Evolutionary conservation across 257 asterid genomes (phyloP).

Genomic region (Primulina tabacum): DNA sequence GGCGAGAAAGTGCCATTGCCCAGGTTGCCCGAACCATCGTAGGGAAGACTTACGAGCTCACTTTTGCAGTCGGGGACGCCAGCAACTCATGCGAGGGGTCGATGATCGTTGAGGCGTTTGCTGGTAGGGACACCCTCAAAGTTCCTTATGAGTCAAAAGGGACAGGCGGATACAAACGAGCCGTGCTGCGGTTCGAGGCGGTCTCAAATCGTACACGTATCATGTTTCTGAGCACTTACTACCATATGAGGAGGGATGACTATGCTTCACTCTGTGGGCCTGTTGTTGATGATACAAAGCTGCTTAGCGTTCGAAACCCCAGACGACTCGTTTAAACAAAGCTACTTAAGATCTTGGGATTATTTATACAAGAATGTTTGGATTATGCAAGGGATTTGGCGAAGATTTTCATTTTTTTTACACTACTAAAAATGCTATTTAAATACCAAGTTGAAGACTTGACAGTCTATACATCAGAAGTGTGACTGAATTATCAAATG

Average conservation of each 20-base stretch:
- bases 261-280: constrained; percentile 94
- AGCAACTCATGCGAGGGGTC: constrained; percentile 86
- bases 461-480: constrained; percentile 7
- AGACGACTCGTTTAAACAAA: constrained; percentile 37
- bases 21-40: constrained; percentile 63
- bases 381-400: constrained; percentile 4
- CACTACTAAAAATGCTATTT: background rate
- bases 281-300: constrained; percentile 72
- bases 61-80: constrained; percentile 85
- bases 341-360: background rate
- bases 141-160: constrained; percentile 83
- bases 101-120: constrained; percentile 91
- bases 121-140: constrained; percentile 67
- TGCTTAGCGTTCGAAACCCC: constrained; percentile 67
- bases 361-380: constrained; percentile 16
- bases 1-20: constrained; percentile 93
- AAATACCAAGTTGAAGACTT: background rate
- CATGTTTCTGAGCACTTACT: constrained; percentile 85
- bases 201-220: constrained; percentile 51
- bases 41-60: constrained; percentile 66
- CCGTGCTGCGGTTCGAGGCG: constrained; percentile 70
- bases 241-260: constrained; percentile 85
- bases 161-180: constrained; percentile 84
- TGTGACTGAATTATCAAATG: background rate
- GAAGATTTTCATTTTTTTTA: constrained; percentile 1